These are phyloP conservation scores for Kwoniella sp. DNA, from an alignment of 768 basidiomycete species.

Conservation along the genomic window DNA sequence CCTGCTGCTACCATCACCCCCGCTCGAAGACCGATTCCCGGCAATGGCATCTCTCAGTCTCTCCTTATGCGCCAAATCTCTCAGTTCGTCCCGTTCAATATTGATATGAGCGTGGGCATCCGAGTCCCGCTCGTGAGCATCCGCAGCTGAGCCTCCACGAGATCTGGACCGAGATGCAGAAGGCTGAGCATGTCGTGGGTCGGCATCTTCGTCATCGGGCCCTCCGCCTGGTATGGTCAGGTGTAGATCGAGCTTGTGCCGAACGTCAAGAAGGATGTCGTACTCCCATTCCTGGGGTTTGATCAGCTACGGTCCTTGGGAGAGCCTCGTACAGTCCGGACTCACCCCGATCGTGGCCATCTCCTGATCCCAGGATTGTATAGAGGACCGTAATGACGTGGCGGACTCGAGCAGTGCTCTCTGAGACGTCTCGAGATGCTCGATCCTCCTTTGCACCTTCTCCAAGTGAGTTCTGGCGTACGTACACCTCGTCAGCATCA, in stretches of 20 bases:
- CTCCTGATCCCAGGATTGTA: slow-evolving; percentile 30
- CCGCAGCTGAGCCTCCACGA: background rate
- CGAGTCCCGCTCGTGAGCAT: background rate
- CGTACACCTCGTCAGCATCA: background rate
- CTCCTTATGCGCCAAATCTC: slow-evolving; percentile 7
- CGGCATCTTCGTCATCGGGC: background rate
- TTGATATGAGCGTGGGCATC: slow-evolving; percentile 10
- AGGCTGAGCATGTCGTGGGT: too few species aligned
- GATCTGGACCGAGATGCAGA: too few species aligned
- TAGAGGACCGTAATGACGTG: slow-evolving; percentile 13
- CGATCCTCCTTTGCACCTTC: slow-evolving; percentile 18
- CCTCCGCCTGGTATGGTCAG: background rate
- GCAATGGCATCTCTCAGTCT: background rate
- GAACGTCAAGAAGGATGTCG: slow-evolving; percentile 30
- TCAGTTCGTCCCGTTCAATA: slow-evolving; percentile 6
- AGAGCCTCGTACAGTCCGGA: too few species aligned
- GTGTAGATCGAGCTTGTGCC: slow-evolving; percentile 17
- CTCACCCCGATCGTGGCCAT: slow-evolving; percentile 22
- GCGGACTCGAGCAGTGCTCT: slow-evolving; percentile 24
- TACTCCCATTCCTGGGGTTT: slow-evolving; percentile 31
- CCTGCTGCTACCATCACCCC: background rate
- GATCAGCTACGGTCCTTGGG: too few species aligned
- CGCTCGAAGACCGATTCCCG: too few species aligned
- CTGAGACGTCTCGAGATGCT: slow-evolving; percentile 27
- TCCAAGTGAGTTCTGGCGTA: slow-evolving; percentile 9